A percentile compares a stretch with the other conserved stretches of the same genome.
Evolutionary conservation across 2,329 filamentous ascomycete species (phyloP).

Genomic region (Fusarium sp.): DNA sequence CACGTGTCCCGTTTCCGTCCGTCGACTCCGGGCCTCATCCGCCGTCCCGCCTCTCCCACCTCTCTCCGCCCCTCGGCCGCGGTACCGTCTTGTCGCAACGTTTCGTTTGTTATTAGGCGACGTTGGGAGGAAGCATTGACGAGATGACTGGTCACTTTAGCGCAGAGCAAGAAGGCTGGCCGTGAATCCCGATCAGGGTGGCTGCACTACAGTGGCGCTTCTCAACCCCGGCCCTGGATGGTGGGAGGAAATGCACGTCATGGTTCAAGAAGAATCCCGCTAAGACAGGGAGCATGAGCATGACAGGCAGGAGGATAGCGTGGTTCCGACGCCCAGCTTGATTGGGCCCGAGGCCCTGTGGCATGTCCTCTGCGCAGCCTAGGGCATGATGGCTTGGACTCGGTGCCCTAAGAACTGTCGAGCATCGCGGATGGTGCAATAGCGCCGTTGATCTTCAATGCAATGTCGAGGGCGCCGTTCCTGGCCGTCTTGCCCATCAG

Average conservation of each 20-base stretch:
- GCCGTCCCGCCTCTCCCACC: constrained; percentile 1
- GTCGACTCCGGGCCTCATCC: constrained; percentile 13
- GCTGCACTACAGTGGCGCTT: constrained; percentile 33
- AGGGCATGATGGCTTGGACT: not conserved
- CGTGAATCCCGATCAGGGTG: constrained; percentile 36
- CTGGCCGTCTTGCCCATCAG: constrained; percentile 17
- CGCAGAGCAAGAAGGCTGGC: constrained; percentile 21
- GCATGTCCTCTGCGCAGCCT: constrained; percentile 7
- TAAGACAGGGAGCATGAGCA: constrained; percentile 38
- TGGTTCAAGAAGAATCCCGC: constrained; percentile 42
- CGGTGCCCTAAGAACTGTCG: not conserved
- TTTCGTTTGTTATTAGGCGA: constrained; percentile 5
- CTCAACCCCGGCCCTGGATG: constrained; percentile 23
- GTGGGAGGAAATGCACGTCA: constrained; percentile 42
- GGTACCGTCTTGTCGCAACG: not conserved
- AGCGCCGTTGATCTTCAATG: constrained; percentile 37
- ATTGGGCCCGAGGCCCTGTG: constrained; percentile 23
- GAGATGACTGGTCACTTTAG: constrained; percentile 39
- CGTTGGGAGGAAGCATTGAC: constrained; percentile 16
- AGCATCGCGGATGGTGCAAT: constrained; percentile 24
- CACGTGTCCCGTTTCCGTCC: constrained; percentile 29
- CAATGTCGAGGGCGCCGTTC: constrained; percentile 25
- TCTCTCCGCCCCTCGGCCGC: not conserved
- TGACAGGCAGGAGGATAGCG: constrained; percentile 38
- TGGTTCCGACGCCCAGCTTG: constrained; percentile 26